Base-by-base conservation (phyloP, 2,329 filamentous ascomycete species). In the Aureobasidium mangrovei region DNA sequence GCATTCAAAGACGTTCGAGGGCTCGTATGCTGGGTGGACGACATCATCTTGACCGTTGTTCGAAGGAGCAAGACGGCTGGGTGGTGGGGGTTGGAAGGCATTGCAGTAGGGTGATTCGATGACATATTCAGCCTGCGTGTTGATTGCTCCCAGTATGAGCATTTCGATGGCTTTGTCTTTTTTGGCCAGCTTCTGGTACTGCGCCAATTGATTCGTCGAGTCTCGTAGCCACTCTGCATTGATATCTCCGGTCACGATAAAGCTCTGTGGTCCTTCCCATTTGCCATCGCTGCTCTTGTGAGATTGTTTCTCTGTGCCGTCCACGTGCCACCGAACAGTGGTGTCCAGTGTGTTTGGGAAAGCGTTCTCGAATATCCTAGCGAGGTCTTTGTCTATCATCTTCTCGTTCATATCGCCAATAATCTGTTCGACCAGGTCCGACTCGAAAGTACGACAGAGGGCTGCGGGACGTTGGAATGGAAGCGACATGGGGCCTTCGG, bases 71-170 rank as follows among this genome's bases (percentile, higher is more conserved):
- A 97, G 76, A 12, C 85, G 81, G 59, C 88, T 91, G 5, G 90
- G 88, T 2, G 88, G 85, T 0, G 93, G 93, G 4, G 93, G 91
- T 68, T 98, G 93, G 70, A 97, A 98, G 18, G 93, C 93, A 69
- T 98, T 97, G 77, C 93, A 98, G 73, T 97, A 98, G 0, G 93
- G 93, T 1, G 87, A 90, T 64, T 88, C 82, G 58, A 97, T 95
- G 40, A 98, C 88, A 65, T 90, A 97, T 69, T 97, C 91, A 12
- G 88, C 80, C 71, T 98, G 93, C 0, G 93, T 97, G 68, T 95
- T 95, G 72, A 97, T 95, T 40, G 91, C 91, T 26, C 93, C 93
- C 1, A 94, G 74, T 28, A 98, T 89, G 52, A 98, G 74, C 58
- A 80, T 84, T 66, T 85, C 82, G 48, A 98, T 84, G 40, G 78